Evolutionary conservation across 331 rosid species (phyloP).

Genomic region (Dryas integrifolia): DNA sequence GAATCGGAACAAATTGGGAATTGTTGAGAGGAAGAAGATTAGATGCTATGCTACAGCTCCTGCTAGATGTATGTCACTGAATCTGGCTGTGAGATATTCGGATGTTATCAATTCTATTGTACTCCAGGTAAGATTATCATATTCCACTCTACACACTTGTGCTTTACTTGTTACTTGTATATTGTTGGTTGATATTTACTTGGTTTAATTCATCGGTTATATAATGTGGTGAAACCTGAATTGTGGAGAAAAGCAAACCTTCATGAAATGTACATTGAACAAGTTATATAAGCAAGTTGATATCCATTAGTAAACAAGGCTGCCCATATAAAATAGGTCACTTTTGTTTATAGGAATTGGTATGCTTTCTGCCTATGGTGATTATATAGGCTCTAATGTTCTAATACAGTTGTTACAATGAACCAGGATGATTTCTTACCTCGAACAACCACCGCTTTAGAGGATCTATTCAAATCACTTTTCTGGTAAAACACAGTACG

Average conservation of each 20-base stretch:
- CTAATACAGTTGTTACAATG: slow-evolving; percentile 19
- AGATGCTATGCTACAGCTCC: slow-evolving; percentile 85
- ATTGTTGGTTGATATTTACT: neutral
- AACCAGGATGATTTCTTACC: slow-evolving; percentile 93
- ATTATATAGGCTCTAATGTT: neutral
- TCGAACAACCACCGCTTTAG: slow-evolving; percentile 70
- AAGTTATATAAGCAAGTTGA: slow-evolving; percentile 3
- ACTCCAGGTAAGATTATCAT: slow-evolving; percentile 59
- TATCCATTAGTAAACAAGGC: neutral
- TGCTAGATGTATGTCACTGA: slow-evolving; percentile 78
- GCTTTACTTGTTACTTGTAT: neutral
- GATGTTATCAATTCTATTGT: slow-evolving; percentile 81
- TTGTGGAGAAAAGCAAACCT: slow-evolving; percentile 1
- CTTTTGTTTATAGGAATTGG: neutral
- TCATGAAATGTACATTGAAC: neutral
- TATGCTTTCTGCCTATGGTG: neutral
- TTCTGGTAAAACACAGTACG: slow-evolving; percentile 61
- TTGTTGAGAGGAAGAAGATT: slow-evolving; percentile 63
- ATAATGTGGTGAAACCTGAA: neutral
- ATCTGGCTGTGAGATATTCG: slow-evolving; percentile 92
- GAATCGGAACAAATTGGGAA: slow-evolving; percentile 60
- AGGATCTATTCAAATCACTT: slow-evolving; percentile 65
- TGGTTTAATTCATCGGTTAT: neutral
- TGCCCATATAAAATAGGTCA: neutral
- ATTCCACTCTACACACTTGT: slow-evolving; percentile 12